A percentile compares a stretch with the other conserved stretches of the same genome.
Conservation (phyloP, 2,329 filamentous ascomycete genomes). For the Sporothrix dimorphospora region DNA sequence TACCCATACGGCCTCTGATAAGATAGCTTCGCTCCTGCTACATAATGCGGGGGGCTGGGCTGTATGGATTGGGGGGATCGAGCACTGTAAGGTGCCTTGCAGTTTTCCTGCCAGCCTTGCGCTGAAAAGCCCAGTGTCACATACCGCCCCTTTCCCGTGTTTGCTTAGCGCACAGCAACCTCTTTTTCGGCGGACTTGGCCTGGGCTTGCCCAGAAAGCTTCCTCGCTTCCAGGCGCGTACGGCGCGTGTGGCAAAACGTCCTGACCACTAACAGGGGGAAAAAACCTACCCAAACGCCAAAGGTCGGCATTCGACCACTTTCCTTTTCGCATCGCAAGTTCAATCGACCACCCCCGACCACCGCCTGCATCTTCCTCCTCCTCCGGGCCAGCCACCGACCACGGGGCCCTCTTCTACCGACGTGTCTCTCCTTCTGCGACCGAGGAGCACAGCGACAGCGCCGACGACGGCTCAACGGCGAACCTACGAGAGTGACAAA, state of each 20-base stretch:
- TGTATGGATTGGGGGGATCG: not conserved
- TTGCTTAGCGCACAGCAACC: conserved; percentile 1
- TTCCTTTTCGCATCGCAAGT: not conserved
- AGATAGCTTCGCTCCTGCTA: not conserved
- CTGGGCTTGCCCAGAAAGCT: not conserved
- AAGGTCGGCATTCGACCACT: not conserved
- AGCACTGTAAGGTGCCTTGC: conserved; percentile 2
- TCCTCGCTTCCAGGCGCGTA: not conserved
- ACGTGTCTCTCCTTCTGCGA: not conserved
- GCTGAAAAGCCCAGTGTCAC: not conserved
- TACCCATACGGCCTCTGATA: not conserved
- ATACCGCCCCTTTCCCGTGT: not conserved
- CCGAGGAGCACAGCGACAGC: not conserved
- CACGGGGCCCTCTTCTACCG: not conserved
- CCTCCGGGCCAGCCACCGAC: not conserved
- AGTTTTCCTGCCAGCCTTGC: not conserved
- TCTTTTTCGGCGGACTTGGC: too few species aligned
- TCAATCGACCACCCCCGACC: not conserved
- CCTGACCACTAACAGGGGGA: not conserved
- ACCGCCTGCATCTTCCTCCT: not conserved
- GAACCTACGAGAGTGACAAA: not conserved
- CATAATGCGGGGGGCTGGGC: conserved; percentile 15
- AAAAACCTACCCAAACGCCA: not conserved
- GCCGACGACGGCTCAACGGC: not conserved
- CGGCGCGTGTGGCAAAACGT: conserved; percentile 1